Percentiles rank a stretch among this genome's conserved stretches.
Conservation (phyloP, 225 moss, liverwort and hornwort genomes). For the Antitrichia curtipendula region DNA sequence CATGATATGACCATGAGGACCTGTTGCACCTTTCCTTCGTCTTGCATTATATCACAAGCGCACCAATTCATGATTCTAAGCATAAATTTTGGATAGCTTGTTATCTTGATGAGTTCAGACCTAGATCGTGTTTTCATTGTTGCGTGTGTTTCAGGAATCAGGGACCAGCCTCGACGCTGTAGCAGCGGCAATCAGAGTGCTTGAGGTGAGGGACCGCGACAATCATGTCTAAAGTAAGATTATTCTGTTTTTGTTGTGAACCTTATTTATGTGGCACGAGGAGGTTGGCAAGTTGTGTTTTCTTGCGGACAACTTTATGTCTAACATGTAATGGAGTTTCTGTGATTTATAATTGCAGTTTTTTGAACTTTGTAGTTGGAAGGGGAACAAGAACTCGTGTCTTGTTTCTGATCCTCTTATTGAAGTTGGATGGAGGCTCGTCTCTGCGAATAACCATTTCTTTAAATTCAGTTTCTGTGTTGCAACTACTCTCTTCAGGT, state of each 20-base stretch:
- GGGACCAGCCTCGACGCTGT: constrained; percentile 83
- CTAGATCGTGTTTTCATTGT: background rate
- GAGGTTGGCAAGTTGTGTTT: background rate
- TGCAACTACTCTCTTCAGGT: background rate
- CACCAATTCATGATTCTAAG: background rate
- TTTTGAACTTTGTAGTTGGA: background rate
- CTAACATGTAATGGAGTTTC: background rate
- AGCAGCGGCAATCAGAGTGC: constrained; percentile 77
- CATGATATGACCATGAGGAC: background rate
- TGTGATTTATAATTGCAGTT: background rate
- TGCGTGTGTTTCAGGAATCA: constrained; percentile 34
- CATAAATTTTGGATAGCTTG: background rate
- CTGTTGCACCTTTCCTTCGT: background rate
- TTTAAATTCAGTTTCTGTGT: background rate
- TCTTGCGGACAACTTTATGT: background rate
- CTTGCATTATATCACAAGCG: background rate
- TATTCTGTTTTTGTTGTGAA: background rate
- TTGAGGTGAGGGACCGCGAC: constrained; percentile 51
- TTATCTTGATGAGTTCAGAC: background rate
- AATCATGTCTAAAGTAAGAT: background rate
- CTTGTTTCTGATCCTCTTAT: background rate
- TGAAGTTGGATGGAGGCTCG: background rate
- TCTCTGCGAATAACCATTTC: background rate
- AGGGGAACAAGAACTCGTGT: background rate
- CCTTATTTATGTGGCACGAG: background rate